Percentiles rank a stretch among this genome's conserved stretches.
phyloP scores from a whole-genome alignment of 805 yeast species.

The Vanderwaltozyma yarrowii region DNA sequence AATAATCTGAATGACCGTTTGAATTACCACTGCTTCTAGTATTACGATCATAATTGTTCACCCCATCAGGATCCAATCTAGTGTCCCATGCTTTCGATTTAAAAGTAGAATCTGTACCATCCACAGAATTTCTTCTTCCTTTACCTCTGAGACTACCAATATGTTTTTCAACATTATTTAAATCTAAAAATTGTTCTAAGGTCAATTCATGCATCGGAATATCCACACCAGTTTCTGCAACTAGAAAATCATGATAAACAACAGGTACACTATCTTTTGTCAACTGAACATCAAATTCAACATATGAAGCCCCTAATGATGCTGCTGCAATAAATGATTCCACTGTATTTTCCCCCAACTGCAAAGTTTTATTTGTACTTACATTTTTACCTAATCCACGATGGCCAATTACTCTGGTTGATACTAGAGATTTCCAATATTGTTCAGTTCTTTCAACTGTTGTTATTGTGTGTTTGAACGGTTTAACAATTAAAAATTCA shows the following conservation, averaged over 20 bases:
- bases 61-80: not conserved
- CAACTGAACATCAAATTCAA: conserved; percentile 92
- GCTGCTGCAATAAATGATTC: conserved; percentile 96
- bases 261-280: conserved; percentile 90
- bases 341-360: conserved; percentile 90
- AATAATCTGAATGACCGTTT: conserved; percentile 2
- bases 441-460: conserved; percentile 37
- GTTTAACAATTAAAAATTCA: conserved; percentile 59
- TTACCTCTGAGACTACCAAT: conserved; percentile 1
- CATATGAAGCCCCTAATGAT: conserved; percentile 90
- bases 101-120: conserved; percentile 13
- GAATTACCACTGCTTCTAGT: not conserved
- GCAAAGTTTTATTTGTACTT: conserved; percentile 62
- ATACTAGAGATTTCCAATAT: conserved; percentile 83
- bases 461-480: conserved; percentile 39
- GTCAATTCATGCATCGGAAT: conserved; percentile 93
- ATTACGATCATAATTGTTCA: not conserved
- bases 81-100: not conserved
- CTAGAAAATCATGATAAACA: conserved; percentile 87
- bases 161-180: conserved; percentile 27
- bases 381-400: conserved; percentile 89
- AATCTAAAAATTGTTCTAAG: conserved; percentile 71
- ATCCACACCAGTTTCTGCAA: conserved; percentile 92
- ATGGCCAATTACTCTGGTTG: conserved; percentile 91
- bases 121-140: conserved; percentile 23